Percentiles rank a stretch among this genome's conserved stretches.
phyloP scores from a whole-genome alignment of 352 stramenopile genomes.

The Thraustotheca clavata region DNA sequence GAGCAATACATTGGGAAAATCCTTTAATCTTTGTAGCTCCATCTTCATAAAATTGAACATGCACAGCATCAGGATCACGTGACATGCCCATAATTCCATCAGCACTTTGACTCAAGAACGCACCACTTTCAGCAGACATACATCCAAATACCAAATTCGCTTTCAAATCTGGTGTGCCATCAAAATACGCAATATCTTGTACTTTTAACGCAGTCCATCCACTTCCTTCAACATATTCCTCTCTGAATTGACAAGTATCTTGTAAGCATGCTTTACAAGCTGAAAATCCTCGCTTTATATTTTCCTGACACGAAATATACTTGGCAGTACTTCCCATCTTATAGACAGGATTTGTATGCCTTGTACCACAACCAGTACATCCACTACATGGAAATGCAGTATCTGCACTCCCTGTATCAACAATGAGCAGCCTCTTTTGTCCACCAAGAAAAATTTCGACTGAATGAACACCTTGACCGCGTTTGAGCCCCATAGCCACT shows the following conservation, averaged over 20 bases:
- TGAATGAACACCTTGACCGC: conserved; percentile 62
- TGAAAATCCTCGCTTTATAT: conserved; percentile 37
- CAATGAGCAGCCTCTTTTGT: conserved; percentile 83
- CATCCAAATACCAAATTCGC: conserved; percentile 89
- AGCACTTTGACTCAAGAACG: conserved; percentile 88
- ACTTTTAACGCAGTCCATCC: conserved; percentile 88
- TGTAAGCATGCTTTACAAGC: conserved; percentile 28
- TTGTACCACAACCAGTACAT: conserved; percentile 79
- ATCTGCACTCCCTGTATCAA: conserved; percentile 94
- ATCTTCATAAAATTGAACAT: conserved; percentile 84
- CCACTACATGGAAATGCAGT: conserved; percentile 93
- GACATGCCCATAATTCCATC: conserved; percentile 98
- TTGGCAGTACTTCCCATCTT: conserved; percentile 35
- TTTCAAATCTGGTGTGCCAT: not conserved
- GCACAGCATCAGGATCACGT: conserved; percentile 78
- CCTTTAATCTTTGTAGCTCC: conserved; percentile 73
- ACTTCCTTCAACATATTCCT: conserved; percentile 92
- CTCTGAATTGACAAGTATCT: conserved; percentile 82
- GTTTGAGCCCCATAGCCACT: conserved; percentile 35
- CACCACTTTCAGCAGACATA: conserved; percentile 84
- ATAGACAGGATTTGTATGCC: conserved; percentile 79
- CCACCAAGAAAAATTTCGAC: conserved; percentile 52
- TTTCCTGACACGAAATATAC: conserved; percentile 42
- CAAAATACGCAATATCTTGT: conserved; percentile 55
- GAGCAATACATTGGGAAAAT: conserved; percentile 91